phyloP scores from a whole-genome alignment of 495 filamentous ascomycete species.

The Penicillium chermesinum region DNA sequence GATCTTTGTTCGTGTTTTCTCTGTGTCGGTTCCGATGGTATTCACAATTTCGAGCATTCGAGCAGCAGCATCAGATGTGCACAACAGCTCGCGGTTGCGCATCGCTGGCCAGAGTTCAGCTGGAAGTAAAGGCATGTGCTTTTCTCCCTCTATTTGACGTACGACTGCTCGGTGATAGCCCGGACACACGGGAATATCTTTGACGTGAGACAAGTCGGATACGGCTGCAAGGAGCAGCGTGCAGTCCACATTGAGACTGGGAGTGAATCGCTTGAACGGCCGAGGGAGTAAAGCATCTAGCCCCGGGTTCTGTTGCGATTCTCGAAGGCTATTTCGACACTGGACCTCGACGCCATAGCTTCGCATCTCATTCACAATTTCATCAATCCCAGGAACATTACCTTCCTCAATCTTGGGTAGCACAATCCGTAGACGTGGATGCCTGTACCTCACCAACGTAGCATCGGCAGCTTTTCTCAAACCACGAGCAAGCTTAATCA shows the following conservation, averaged over 20 bases:
- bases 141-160: constrained; percentile 63
- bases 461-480: constrained; percentile 49
- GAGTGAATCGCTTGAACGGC: constrained; percentile 50
- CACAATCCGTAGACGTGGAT: constrained; percentile 56
- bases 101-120: constrained; percentile 61
- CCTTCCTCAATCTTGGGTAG: constrained; percentile 53
- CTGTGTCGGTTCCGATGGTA: constrained; percentile 59
- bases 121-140: constrained; percentile 53
- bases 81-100: constrained; percentile 48
- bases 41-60: constrained; percentile 65
- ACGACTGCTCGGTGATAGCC: constrained; percentile 53
- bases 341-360: constrained; percentile 52
- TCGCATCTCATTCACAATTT: constrained; percentile 52
- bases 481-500: constrained; percentile 54
- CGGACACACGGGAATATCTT: constrained; percentile 27
- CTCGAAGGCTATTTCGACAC: constrained; percentile 29
- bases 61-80: constrained; percentile 55
- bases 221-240: constrained; percentile 66
- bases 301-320: constrained; percentile 22
- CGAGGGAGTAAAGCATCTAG: constrained; percentile 48
- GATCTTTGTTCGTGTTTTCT: constrained; percentile 51
- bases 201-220: constrained; percentile 63
- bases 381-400: constrained; percentile 48
- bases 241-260: constrained; percentile 66
- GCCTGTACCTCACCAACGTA: constrained; percentile 51